phyloP scores from a whole-genome alignment of 208 protist species.

The Trypanosoma platydactyli region DNA sequence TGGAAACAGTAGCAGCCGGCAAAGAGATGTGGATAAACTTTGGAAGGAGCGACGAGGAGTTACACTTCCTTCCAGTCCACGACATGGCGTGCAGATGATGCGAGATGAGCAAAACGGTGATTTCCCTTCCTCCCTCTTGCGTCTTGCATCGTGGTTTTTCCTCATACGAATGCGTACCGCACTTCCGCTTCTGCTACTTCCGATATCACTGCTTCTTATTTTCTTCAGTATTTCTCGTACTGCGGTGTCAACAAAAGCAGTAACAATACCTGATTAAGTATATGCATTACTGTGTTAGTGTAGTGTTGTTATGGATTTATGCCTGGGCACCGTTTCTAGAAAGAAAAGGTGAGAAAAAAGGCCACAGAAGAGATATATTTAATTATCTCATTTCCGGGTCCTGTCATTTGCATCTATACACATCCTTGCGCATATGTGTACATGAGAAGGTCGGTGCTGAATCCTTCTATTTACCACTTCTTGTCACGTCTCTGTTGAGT shows the following conservation, averaged over 20 bases:
- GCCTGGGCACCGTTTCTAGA: no score
- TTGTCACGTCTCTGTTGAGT: no score
- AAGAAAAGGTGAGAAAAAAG: no score
- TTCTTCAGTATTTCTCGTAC: neutral
- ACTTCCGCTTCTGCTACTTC: constrained; percentile 9
- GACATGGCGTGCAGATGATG: constrained; percentile 22
- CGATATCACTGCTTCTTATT: constrained; percentile 5
- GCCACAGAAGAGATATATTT: no score
- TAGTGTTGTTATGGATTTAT: no score
- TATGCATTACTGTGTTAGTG: no score
- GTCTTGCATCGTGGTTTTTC: constrained; percentile 3
- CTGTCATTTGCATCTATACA: no score
- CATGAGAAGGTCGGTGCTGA: no score
- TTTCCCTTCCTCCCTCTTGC: neutral
- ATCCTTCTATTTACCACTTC: no score
- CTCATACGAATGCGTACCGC: constrained; percentile 11
- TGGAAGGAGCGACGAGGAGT: constrained; percentile 7
- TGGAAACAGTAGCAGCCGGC: neutral
- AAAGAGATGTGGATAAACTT: constrained; percentile 2
- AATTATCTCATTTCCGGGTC: no score
- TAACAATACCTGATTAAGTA: no score
- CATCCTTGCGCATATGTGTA: no score
- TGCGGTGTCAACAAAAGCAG: neutral
- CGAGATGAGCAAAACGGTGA: constrained; percentile 5
- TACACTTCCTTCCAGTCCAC: neutral